These are phyloP conservation scores for Mycocentrospora acerina DNA, from an alignment of 2,329 filamentous ascomycete genomes.

Conservation along the genomic window DNA sequence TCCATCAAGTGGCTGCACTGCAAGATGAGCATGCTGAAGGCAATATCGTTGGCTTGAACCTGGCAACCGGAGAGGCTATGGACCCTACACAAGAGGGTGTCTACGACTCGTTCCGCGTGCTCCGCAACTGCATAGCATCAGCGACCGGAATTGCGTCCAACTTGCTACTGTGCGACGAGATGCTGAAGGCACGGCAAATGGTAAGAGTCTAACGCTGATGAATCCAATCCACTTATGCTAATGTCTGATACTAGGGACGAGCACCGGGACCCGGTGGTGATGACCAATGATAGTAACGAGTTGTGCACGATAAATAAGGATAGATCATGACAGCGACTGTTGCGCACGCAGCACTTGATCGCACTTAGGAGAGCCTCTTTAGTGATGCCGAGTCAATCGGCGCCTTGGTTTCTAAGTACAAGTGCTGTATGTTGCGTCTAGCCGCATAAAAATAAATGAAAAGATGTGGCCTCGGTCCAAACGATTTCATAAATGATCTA, in stretches of 20 bases:
- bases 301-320: not conserved
- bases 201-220: constrained; percentile 33
- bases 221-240: constrained; percentile 1
- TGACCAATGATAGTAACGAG: constrained; percentile 9
- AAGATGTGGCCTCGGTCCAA: too few species aligned
- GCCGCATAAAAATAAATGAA: too few species aligned
- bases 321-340: not conserved
- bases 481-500: too few species aligned
- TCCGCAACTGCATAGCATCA: constrained; percentile 91
- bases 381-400: too few species aligned
- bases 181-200: constrained; percentile 98
- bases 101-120: constrained; percentile 92
- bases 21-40: constrained; percentile 86
- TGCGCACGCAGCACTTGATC: not conserved
- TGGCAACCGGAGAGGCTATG: constrained; percentile 88
- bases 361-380: too few species aligned
- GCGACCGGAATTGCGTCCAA: constrained; percentile 95
- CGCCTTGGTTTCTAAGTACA: too few species aligned
- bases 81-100: constrained; percentile 90
- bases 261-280: constrained; percentile 29
- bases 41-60: constrained; percentile 81
- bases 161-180: constrained; percentile 90
- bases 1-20: constrained; percentile 69
- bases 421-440: too few species aligned
- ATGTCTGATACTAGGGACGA: constrained; percentile 24